These are phyloP conservation scores for Microascus cirrosus DNA, from an alignment of 2,329 filamentous ascomycete genomes.

Conservation along the genomic window DNA sequence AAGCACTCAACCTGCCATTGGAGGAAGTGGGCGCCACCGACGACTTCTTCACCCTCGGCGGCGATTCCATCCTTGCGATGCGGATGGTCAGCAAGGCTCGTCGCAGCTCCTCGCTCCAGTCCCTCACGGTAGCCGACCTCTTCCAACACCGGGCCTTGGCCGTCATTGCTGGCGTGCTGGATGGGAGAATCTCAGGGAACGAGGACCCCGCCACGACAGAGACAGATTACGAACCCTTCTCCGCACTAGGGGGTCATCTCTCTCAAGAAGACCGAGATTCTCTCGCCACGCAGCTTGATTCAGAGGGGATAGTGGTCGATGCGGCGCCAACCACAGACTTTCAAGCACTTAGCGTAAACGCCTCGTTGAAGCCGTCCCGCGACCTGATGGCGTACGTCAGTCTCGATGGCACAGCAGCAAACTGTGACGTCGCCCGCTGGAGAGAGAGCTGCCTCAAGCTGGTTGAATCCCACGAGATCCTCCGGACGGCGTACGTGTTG, in stretches of 20 bases:
- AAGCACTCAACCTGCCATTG: constrained; percentile 18
- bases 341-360: neutral
- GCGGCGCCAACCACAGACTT: neutral
- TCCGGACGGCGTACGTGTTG: neutral
- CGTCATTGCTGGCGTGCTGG: constrained; percentile 23
- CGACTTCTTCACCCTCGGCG: constrained; percentile 36
- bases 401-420: neutral
- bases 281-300: neutral
- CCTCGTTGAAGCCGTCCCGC: neutral
- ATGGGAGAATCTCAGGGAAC: neutral
- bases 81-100: constrained; percentile 32
- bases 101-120: constrained; percentile 13
- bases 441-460: neutral
- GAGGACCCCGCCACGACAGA: neutral
- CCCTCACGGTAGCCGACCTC: constrained; percentile 31
- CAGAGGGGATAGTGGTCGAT: neutral
- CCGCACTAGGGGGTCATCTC: neutral
- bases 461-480: neutral
- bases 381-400: neutral
- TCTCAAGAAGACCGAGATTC: neutral
- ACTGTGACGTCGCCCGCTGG: neutral
- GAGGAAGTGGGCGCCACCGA: constrained; percentile 21
- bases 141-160: constrained; percentile 30
- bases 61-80: constrained; percentile 41
- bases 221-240: neutral